Conservation (phyloP, 2,329 filamentous ascomycete genomes). For the Aspergillus pseudoglaucus region DNA sequence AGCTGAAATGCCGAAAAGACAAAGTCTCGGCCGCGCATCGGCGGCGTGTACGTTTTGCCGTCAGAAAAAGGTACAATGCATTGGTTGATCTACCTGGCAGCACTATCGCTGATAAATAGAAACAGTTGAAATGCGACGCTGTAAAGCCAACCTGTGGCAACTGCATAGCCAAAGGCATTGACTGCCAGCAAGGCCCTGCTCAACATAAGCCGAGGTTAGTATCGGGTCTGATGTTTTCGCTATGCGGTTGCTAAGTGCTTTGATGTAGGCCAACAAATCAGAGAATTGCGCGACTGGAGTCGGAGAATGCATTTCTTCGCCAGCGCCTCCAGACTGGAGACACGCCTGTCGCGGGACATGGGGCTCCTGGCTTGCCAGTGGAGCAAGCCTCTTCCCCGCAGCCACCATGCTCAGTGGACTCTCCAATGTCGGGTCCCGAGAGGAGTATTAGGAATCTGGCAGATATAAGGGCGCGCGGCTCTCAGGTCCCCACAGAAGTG, state of each 20-base stretch:
- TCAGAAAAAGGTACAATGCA: conserved; percentile 24
- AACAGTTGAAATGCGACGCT: conserved; percentile 46
- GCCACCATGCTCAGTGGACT: too few relatives aligned
- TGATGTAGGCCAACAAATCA: conserved; percentile 20
- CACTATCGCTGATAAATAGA: neutral
- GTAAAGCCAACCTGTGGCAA: conserved; percentile 42
- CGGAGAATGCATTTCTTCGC: conserved; percentile 19
- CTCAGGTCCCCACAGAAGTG: conserved; percentile 10
- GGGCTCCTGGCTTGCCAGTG: neutral
- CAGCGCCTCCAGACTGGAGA: conserved; percentile 5
- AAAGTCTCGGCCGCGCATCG: conserved; percentile 7
- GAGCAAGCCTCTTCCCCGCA: too few relatives aligned
- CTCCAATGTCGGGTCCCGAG: neutral
- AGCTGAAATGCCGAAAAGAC: neutral
- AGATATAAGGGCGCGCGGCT: conserved; percentile 5
- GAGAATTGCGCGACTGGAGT: conserved; percentile 17
- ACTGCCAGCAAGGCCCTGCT: conserved; percentile 38
- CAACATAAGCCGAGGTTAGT: conserved; percentile 19
- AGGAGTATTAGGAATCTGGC: conserved; percentile 7
- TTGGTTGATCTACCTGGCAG: too few relatives aligned
- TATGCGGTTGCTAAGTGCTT: neutral
- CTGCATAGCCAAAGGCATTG: conserved; percentile 41
- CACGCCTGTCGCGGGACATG: neutral
- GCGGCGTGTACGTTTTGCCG: conserved; percentile 36
- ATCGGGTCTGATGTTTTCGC: neutral